phyloP scores from a whole-genome alignment of 768 basidiomycete genomes.

The Strobilomyces echinocephalus region DNA sequence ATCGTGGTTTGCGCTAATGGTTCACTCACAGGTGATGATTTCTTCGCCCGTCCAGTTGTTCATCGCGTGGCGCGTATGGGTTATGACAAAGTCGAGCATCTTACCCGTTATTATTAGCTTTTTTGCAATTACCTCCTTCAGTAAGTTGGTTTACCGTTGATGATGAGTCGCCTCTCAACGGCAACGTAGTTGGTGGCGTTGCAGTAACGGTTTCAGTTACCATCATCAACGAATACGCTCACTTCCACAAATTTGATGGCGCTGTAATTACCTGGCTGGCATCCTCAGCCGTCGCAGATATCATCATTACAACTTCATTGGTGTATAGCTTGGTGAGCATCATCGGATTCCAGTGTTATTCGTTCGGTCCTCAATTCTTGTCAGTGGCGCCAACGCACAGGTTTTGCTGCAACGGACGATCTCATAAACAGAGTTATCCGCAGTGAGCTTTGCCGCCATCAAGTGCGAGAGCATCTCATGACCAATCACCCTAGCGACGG shows the following conservation, averaged over 20 bases:
- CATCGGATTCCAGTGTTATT: neutral
- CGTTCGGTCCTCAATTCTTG: neutral
- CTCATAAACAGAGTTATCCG: conserved; percentile 40
- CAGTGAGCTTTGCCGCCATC: conserved; percentile 19
- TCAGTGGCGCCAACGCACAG: conserved; percentile 41
- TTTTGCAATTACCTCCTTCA: conserved; percentile 9
- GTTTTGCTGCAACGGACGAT: conserved; percentile 37
- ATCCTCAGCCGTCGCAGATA: conserved; percentile 38
- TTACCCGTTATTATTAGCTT: conserved; percentile 24
- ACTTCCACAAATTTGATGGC: conserved; percentile 34
- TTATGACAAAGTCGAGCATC: conserved; percentile 29
- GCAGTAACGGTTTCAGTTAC: conserved; percentile 33
- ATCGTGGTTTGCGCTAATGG: neutral
- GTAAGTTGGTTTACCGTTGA: neutral
- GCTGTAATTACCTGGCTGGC: conserved; percentile 41
- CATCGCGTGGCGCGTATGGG: conserved; percentile 41
- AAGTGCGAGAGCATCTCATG: neutral
- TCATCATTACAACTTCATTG: conserved; percentile 39
- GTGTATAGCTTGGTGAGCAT: conserved; percentile 39
- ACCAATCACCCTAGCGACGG: conserved; percentile 18
- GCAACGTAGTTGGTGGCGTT: conserved; percentile 31
- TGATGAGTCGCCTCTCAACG: neutral
- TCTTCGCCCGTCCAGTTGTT: conserved; percentile 43
- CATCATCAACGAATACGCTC: conserved; percentile 31
- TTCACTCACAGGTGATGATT: conserved; percentile 37